Percentiles rank a stretch among this genome's conserved stretches.
Evolutionary conservation across 306 rosid species (phyloP).

Genomic region (Begonia loranthoides): DNA sequence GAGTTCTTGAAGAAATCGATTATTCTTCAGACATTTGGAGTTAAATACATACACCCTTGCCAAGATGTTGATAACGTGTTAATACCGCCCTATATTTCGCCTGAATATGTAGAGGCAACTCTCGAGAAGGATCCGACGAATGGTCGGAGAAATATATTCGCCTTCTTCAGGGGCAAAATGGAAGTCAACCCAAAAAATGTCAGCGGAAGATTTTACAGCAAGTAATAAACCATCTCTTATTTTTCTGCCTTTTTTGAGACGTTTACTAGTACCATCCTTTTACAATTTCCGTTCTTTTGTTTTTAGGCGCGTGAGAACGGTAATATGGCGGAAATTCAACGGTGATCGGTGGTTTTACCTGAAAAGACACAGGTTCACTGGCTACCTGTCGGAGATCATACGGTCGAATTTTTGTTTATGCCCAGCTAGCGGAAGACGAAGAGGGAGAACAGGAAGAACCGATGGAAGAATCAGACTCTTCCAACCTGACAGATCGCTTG

Average conservation of each 20-base stretch:
- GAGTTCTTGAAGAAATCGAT: constrained; percentile 57
- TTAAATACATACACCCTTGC: constrained; percentile 52
- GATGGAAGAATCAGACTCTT: too few species aligned
- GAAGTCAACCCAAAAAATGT: constrained; percentile 85
- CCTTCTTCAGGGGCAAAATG: constrained; percentile 90
- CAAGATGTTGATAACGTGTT: too few species aligned
- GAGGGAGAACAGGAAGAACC: too few species aligned
- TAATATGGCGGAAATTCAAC: constrained; percentile 58
- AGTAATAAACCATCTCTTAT: too few species aligned
- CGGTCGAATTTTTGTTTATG: constrained; percentile 76
- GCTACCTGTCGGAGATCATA: constrained; percentile 79
- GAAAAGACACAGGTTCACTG: too few species aligned
- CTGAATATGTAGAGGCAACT: constrained; percentile 30
- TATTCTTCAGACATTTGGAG: constrained; percentile 82
- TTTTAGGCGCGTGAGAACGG: constrained; percentile 59
- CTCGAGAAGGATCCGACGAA: constrained; percentile 25
- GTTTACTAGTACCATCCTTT: too few species aligned
- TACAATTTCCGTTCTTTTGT: neutral
- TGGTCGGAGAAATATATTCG: constrained; percentile 67
- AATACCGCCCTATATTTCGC: too few species aligned
- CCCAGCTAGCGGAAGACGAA: too few species aligned
- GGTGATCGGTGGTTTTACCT: constrained; percentile 60
- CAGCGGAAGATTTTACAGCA: too few species aligned
- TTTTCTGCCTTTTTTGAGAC: too few species aligned
- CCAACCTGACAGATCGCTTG: too few species aligned